Percentiles rank a stretch among this genome's conserved stretches.
phyloP scores from a whole-genome alignment of 805 yeast species.

The Saturnispora quitensis region DNA sequence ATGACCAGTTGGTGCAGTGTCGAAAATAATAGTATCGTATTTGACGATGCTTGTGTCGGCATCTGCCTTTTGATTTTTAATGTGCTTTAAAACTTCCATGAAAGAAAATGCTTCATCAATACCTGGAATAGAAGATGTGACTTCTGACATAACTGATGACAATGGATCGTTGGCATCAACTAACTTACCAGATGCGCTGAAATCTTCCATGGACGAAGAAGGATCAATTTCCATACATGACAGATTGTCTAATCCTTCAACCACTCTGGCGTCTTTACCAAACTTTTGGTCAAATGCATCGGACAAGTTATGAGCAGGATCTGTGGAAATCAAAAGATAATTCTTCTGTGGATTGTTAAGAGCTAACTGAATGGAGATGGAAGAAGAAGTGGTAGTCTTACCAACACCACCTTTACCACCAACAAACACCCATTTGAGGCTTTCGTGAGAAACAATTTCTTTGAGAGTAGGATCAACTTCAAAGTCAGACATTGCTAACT shows the following conservation, averaged over 20 bases:
- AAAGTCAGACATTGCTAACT: conserved; percentile 34
- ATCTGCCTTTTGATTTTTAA: conserved; percentile 53
- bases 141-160: conserved; percentile 71
- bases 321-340: conserved; percentile 87
- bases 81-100: conserved; percentile 96
- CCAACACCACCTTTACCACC: conserved; percentile 99
- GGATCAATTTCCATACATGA: conserved; percentile 99
- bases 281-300: conserved; percentile 98
- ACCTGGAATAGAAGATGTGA: conserved; percentile 95
- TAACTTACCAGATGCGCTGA: conserved; percentile 31
- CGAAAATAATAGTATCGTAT: conserved; percentile 88
- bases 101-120: conserved; percentile 96
- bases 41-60: conserved; percentile 29
- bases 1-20: conserved; percentile 99
- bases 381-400: conserved; percentile 94
- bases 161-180: conserved; percentile 56
- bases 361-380: conserved; percentile 91
- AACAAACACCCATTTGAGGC: conserved; percentile 92
- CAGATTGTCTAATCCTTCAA: conserved; percentile 78
- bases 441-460: conserved; percentile 51
- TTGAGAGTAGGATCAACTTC: conserved; percentile 65
- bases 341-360: conserved; percentile 67
- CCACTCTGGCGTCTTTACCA: conserved; percentile 92
- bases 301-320: conserved; percentile 95
- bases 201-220: conserved; percentile 83